These are phyloP conservation scores for Yarrowia porcina DNA, from an alignment of 805 yeast genomes.

Conservation along the genomic window DNA sequence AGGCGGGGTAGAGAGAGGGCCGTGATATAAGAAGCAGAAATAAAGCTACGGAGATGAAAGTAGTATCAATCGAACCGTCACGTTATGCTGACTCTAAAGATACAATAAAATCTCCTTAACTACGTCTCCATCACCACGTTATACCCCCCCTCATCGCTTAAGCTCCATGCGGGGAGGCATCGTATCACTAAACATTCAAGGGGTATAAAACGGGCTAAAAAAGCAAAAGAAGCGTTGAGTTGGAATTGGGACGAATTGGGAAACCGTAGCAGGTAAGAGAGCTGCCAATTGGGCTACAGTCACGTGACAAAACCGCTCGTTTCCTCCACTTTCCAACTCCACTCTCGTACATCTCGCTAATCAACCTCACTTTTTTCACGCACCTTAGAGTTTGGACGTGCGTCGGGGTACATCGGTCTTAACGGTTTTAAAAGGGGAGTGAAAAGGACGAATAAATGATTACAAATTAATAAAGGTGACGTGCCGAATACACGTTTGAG, in stretches of 20 bases:
- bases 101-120: background rate
- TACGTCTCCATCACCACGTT: background rate
- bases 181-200: slow-evolving; percentile 3
- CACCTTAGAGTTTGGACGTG: background rate
- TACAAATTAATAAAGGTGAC: no score
- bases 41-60: background rate
- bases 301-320: no score
- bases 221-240: no score
- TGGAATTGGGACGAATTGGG: no score
- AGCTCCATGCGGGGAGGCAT: background rate
- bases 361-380: background rate
- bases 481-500: no score
- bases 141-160: background rate
- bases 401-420: background rate
- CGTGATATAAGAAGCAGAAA: background rate
- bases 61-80: background rate
- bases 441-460: no score
- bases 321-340: no score
- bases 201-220: background rate
- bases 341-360: background rate
- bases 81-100: background rate
- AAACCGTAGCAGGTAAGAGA: no score
- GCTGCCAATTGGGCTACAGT: no score
- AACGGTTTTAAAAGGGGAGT: no score
- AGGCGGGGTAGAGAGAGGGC: background rate